Conservation (phyloP, 345 rosid genomes). For the Ricinus communis region DNA sequence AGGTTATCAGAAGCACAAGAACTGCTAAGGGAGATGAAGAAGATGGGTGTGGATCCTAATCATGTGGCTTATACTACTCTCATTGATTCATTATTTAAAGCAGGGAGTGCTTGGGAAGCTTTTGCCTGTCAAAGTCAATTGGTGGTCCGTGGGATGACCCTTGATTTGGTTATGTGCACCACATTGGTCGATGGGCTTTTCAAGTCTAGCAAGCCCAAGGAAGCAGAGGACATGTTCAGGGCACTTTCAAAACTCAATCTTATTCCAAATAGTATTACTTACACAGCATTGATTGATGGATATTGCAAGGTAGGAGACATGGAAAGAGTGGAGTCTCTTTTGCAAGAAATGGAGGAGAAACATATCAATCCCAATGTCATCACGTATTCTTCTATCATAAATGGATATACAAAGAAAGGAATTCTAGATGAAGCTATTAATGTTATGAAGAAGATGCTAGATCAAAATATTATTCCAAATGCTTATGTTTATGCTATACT, state of each 20-base stretch:
- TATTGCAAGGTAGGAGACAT: conserved; percentile 70
- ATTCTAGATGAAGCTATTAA: conserved; percentile 64
- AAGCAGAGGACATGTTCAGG: conserved; percentile 56
- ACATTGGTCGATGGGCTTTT: conserved; percentile 74
- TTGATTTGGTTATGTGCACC: conserved; percentile 77
- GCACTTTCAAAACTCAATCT: conserved; percentile 45
- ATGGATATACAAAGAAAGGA: conserved; percentile 70
- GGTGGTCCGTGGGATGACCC: conserved; percentile 66
- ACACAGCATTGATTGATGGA: conserved; percentile 72
- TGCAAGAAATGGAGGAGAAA: conserved; percentile 60
- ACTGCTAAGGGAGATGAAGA: conserved; percentile 66
- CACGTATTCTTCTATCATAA: conserved; percentile 67
- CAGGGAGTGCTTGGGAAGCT: conserved; percentile 50
- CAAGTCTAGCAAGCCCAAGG: conserved; percentile 56
- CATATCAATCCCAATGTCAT: conserved; percentile 50
- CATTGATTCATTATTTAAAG: conserved; percentile 66
- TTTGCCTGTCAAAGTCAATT: conserved; percentile 70
- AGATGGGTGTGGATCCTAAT: conserved; percentile 65
- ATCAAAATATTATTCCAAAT: conserved; percentile 51
- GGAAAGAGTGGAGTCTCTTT: conserved; percentile 45
- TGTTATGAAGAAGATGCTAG: conserved; percentile 56
- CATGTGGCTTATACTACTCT: conserved; percentile 65
- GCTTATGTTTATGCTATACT: conserved; percentile 51
- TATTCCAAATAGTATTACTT: conserved; percentile 56
- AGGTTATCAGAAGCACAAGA: conserved; percentile 55